Percentiles rank a stretch among this genome's conserved stretches.
phyloP scores from a whole-genome alignment of 306 rosid genomes.

The Rubus parviflorus region DNA sequence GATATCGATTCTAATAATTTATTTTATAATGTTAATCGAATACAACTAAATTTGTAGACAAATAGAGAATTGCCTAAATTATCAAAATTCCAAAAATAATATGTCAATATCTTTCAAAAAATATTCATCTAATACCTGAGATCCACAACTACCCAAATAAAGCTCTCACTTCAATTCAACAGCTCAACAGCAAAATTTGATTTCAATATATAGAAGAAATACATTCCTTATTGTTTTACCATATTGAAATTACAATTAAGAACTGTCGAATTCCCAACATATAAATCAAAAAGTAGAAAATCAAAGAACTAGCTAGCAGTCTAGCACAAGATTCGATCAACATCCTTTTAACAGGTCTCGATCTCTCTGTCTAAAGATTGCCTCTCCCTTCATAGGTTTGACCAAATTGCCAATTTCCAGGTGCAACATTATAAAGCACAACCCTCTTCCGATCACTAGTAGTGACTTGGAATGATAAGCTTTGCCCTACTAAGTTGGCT shows the following conservation, averaged over 20 bases:
- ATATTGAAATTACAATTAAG: neutral
- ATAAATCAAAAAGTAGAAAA: neutral
- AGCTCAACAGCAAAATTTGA: neutral
- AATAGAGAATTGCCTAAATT: too few relatives aligned
- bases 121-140: too few relatives aligned
- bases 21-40: too few relatives aligned
- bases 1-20: too few relatives aligned
- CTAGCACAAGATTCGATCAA: neutral
- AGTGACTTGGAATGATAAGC: conserved; percentile 48
- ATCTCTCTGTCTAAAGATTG: conserved; percentile 21
- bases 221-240: neutral
- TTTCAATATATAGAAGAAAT: neutral
- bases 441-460: conserved; percentile 40
- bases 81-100: too few relatives aligned
- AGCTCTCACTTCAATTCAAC: too few relatives aligned
- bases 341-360: too few relatives aligned
- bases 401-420: conserved; percentile 51
- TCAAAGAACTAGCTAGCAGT: neutral
- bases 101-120: too few relatives aligned
- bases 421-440: conserved; percentile 35
- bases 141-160: too few relatives aligned
- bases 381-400: conserved; percentile 31
- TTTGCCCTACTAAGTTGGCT: conserved; percentile 34
- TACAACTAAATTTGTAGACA: neutral
- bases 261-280: neutral